phyloP scores from a whole-genome alignment of 352 stramenopile species.

The Pythium apleroticum region DNA sequence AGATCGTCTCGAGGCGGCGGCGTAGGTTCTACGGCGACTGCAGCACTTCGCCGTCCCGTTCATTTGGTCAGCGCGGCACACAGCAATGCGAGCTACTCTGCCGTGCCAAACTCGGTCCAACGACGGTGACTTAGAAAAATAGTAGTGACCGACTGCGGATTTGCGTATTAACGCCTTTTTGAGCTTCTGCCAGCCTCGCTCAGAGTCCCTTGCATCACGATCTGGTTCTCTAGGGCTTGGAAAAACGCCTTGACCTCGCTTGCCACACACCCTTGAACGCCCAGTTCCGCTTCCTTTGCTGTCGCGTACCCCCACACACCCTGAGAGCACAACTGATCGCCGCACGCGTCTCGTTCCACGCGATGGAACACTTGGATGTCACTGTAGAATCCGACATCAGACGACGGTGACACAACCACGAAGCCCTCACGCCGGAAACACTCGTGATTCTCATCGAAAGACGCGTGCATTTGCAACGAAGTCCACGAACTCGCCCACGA shows the following conservation, averaged over 20 bases:
- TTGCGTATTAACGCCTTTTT: too few relatives aligned
- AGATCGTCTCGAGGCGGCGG: not conserved
- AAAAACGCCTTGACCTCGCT: slow-evolving; percentile 9
- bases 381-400: not conserved
- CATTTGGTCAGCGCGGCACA: not conserved
- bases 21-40: not conserved
- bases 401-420: slow-evolving; percentile 6
- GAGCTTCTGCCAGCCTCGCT: not conserved
- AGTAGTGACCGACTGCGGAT: too few relatives aligned
- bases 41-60: not conserved
- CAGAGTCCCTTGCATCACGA: not conserved
- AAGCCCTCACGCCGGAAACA: slow-evolving; percentile 14
- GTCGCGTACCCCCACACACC: slow-evolving; percentile 11
- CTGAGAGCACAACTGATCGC: not conserved
- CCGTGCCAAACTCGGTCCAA: slow-evolving; percentile 2
- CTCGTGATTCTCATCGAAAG: slow-evolving; percentile 7
- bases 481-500: slow-evolving; percentile 16
- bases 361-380: slow-evolving; percentile 13
- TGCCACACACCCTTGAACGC: slow-evolving; percentile 1
- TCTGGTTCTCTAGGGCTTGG: slow-evolving; percentile 11
- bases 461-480: not conserved
- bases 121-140: not conserved
- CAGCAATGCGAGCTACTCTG: not conserved
- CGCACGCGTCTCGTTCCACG: slow-evolving; percentile 16
- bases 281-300: not conserved